Conservation (phyloP, 202 grass and related monocot species). For the Saccharum hybrid region DNA sequence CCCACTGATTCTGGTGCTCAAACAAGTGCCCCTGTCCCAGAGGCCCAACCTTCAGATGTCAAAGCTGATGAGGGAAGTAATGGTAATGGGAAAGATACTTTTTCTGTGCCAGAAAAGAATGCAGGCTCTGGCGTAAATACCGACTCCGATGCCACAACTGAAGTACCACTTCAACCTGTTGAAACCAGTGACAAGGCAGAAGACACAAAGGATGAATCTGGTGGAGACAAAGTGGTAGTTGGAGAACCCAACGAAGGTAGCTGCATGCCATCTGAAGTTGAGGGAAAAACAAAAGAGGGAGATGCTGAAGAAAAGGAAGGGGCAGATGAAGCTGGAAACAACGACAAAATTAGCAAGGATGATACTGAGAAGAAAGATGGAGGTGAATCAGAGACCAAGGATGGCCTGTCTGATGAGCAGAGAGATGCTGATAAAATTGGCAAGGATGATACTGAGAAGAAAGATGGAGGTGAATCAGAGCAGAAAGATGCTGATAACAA, state of each 20-base stretch:
- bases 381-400: constrained; percentile 48
- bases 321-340: constrained; percentile 51
- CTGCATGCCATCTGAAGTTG: constrained; percentile 43
- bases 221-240: constrained; percentile 34
- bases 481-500: constrained; percentile 57
- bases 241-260: constrained; percentile 45
- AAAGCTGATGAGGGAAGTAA: constrained; percentile 54
- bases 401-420: constrained; percentile 39
- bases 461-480: constrained; percentile 56
- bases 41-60: constrained; percentile 47
- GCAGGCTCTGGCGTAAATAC: constrained; percentile 35
- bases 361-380: constrained; percentile 48
- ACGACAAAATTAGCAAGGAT: constrained; percentile 45
- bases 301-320: constrained; percentile 61
- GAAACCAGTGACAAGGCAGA: constrained; percentile 51
- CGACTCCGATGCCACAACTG: constrained; percentile 29
- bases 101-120: constrained; percentile 25
- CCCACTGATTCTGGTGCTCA: constrained; percentile 51
- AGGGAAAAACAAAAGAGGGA: constrained; percentile 44
- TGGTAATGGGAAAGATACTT: constrained; percentile 45
- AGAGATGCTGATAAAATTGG: constrained; percentile 45
- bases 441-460: constrained; percentile 36
- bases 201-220: constrained; percentile 40
- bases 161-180: constrained; percentile 29
- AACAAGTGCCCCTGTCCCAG: constrained; percentile 46